Evolutionary conservation across 192 early-diverging fungal genomes (phyloP).

Genomic region (Gryganskiella cystojenkinii): DNA sequence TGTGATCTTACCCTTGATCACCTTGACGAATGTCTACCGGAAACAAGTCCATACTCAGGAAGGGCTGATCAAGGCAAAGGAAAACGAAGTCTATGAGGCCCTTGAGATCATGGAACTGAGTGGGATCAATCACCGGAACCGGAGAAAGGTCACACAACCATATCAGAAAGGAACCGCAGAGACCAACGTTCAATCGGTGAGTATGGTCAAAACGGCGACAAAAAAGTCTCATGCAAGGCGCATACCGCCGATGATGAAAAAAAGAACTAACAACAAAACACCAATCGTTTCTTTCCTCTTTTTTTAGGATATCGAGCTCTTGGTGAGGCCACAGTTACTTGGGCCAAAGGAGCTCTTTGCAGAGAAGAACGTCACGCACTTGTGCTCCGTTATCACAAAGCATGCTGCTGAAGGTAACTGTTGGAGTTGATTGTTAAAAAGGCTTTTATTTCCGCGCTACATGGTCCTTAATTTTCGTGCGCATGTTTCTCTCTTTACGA

Average conservation of each 20-base stretch:
- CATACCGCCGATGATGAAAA: background rate
- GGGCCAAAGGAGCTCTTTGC: constrained; percentile 35
- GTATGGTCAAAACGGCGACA: background rate
- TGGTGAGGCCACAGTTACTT: constrained; percentile 5
- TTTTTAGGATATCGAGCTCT: constrained; percentile 19
- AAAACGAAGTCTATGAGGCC: constrained; percentile 43
- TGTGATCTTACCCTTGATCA: constrained; percentile 29
- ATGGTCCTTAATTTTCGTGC: no score
- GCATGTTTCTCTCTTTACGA: no score
- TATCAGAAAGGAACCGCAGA: constrained; percentile 23
- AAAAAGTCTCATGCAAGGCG: background rate
- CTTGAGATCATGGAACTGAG: constrained; percentile 40
- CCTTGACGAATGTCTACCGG: constrained; percentile 33
- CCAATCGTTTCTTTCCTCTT: background rate
- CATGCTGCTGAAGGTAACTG: constrained; percentile 7
- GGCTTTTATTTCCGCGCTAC: no score
- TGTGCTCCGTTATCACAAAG: constrained; percentile 26
- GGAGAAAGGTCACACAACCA: constrained; percentile 25
- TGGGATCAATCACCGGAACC: constrained; percentile 29
- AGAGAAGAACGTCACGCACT: constrained; percentile 2
- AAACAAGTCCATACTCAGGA: constrained; percentile 18
- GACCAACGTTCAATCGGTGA: constrained; percentile 29
- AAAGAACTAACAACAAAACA: background rate
- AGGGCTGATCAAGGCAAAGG: constrained; percentile 29
- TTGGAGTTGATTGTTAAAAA: no score